Evolutionary conservation across 2,329 filamentous ascomycete genomes (phyloP).

Genomic region (Fusarium phyllophilum): DNA sequence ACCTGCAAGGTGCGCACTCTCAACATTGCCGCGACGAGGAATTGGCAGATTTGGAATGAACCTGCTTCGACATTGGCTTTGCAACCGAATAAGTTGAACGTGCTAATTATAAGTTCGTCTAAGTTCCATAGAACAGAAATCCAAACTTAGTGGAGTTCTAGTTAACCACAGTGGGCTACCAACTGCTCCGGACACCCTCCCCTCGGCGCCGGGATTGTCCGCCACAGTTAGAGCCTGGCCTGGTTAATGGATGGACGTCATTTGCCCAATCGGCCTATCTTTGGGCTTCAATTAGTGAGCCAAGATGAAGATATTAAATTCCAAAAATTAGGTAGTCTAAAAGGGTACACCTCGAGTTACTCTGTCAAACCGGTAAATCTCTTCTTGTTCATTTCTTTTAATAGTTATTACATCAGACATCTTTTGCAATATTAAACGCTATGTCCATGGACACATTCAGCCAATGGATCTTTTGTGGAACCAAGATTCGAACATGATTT

Average conservation of each 20-base stretch:
- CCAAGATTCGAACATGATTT: not conserved
- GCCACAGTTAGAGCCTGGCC: conserved; percentile 13
- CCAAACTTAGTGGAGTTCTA: conserved; percentile 33
- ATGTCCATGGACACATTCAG: not conserved
- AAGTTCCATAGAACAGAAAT: not conserved
- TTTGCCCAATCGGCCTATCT: not conserved
- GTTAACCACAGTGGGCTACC: conserved; percentile 27
- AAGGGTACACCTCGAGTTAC: not conserved
- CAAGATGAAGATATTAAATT: not conserved
- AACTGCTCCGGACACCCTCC: not conserved
- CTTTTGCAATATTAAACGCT: not conserved
- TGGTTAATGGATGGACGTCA: not conserved
- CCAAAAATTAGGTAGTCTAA: not conserved
- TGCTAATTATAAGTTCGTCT: conserved; percentile 13
- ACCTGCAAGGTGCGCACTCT: conserved; percentile 56
- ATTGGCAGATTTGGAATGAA: conserved; percentile 32
- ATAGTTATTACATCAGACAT: not conserved
- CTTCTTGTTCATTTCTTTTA: not conserved
- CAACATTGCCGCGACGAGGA: conserved; percentile 52
- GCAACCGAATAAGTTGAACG: conserved; percentile 13
- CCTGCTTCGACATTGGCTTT: conserved; percentile 38
- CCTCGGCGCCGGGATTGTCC: conserved; percentile 38
- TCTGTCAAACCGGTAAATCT: not conserved
- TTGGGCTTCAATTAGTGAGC: not conserved
- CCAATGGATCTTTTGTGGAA: conserved; percentile 32